Evolutionary conservation across 2,329 filamentous ascomycete genomes (phyloP), one percentile per base, ranked within the genome.

Genomic region (Salinomyces thailandicus): DNA sequence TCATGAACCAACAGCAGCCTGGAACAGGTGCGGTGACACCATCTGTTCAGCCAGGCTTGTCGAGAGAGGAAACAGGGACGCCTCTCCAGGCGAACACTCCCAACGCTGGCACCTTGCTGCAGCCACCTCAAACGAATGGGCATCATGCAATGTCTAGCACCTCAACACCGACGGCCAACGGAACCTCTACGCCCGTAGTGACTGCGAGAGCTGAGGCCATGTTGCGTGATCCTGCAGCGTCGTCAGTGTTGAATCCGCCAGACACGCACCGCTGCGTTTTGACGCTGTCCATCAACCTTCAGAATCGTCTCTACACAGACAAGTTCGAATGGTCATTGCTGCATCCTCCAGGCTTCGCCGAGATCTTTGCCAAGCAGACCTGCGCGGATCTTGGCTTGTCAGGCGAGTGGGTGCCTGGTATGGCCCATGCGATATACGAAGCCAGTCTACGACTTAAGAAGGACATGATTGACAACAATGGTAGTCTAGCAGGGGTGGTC

Each of bases 311-410:
- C 9, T 96, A 95, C 61, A 93, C 85, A 3, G 91, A 98, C 68
- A 94, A 87, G 55, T 96, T 98, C 46, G 89, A 96, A 59, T 96
- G 89, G 89, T 96, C 89, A 4, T 68, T 98, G 14, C 69, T 94
- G 13, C 87, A 96, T 53, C 86, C 87, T 2, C 82, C 86, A 2
- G 89, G 89, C 15, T 86, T 89, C 28, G 85, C 91, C 0, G 89
- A 98, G 59, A 77, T 81, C 9, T 96, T 96, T 58, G 87, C 91
- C 20, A 85, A 85, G 55, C 77, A 85, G 46, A 96, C 91, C 0
- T 96, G 91, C 57, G 83, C 85, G 18, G 91, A 98, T 57, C 68
- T 98, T 6, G 89, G 89, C 5, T 67, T 98, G 36, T 72, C 79
- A 5, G 85, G 86, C 31, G 91, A 98, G 63, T 98, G 91, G 86